phyloP scores from a whole-genome alignment of 495 filamentous ascomycete genomes.

The Amorphotheca resinae region DNA sequence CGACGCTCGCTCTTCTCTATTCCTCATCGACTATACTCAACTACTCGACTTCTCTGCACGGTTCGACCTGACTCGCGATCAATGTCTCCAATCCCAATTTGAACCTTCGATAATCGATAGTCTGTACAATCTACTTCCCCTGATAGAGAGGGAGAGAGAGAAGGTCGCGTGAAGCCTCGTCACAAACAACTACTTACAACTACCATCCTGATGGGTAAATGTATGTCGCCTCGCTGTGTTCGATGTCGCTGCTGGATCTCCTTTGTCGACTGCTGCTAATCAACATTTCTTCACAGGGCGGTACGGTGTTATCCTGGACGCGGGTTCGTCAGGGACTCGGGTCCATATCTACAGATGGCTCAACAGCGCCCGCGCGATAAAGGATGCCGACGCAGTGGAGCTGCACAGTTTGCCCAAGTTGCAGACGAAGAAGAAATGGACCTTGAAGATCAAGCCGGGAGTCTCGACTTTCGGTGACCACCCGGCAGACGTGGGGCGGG shows the following conservation, averaged over 20 bases:
- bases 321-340: constrained; percentile 69
- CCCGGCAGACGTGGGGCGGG: constrained; percentile 62
- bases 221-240: constrained; percentile 12
- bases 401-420: constrained; percentile 64
- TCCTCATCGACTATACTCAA: too few species aligned
- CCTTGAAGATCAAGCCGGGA: constrained; percentile 85
- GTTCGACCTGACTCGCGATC: not conserved
- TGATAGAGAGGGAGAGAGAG: not conserved
- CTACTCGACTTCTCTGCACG: not conserved
- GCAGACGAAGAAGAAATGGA: constrained; percentile 75
- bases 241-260: not conserved
- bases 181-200: not conserved
- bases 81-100: not conserved
- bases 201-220: constrained; percentile 21
- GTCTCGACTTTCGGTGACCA: constrained; percentile 80
- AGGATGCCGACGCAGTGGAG: constrained; percentile 44
- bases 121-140: too few species aligned
- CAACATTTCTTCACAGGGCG: constrained; percentile 22
- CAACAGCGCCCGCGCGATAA: constrained; percentile 54
- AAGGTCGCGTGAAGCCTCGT: not conserved
- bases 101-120: too few species aligned
- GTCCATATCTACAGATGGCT: constrained; percentile 90
- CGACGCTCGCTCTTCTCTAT: too few species aligned
- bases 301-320: constrained; percentile 51
- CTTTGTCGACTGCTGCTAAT: not conserved